A percentile compares a stretch with the other conserved stretches of the same genome.
phyloP scores from a whole-genome alignment of 1,284 basidiomycete genomes.

The Takashimella tepidaria region DNA sequence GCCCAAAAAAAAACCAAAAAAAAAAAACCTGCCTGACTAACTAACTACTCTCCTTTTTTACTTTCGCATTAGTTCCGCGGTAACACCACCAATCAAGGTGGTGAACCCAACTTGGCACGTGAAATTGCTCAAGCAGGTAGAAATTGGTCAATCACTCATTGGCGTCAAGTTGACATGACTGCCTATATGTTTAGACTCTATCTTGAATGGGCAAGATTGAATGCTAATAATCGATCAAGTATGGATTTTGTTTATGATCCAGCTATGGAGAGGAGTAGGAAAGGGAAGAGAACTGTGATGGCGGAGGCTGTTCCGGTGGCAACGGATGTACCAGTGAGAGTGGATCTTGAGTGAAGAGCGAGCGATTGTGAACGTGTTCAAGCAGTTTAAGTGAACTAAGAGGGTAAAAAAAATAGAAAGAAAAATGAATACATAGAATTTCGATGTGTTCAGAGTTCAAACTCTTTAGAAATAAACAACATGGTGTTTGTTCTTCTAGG shows the following conservation, averaged over 20 bases:
- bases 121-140: slow-evolving; percentile 44
- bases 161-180: slow-evolving; percentile 44
- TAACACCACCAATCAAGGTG: slow-evolving; percentile 21
- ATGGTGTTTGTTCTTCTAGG: too few relatives aligned
- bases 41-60: neutral
- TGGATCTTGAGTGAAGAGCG: too few relatives aligned
- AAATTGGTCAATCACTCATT: slow-evolving; percentile 43
- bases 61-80: too few relatives aligned
- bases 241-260: slow-evolving; percentile 34
- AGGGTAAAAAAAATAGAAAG: too few relatives aligned
- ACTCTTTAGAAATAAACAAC: too few relatives aligned
- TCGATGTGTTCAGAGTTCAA: too few relatives aligned
- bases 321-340: too few relatives aligned
- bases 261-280: slow-evolving; percentile 19
- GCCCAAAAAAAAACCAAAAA: too few relatives aligned
- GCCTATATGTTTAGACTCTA: slow-evolving; percentile 43
- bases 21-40: neutral
- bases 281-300: neutral
- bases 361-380: too few relatives aligned
- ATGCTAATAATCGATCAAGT: slow-evolving; percentile 15
- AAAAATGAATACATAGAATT: too few relatives aligned
- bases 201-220: slow-evolving; percentile 42
- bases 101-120: slow-evolving; percentile 43
- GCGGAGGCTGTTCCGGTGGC: too few relatives aligned
- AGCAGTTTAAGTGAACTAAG: too few relatives aligned